Base-by-base conservation (phyloP, 495 filamentous ascomycete genomes). In the Haplographium delicatum region DNA sequence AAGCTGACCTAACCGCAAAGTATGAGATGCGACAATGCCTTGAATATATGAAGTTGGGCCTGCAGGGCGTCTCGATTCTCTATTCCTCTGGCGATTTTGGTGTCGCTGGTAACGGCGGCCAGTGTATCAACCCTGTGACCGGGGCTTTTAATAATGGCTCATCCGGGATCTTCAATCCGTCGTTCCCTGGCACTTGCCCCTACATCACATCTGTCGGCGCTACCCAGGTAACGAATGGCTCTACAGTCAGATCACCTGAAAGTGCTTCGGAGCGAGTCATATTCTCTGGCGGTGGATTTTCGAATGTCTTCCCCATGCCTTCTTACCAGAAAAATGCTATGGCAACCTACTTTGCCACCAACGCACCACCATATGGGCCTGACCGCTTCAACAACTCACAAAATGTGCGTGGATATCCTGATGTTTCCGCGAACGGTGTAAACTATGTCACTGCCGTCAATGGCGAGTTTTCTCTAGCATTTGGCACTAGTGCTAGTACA, bases 241-340 rank as follows among this genome's bases (percentile, higher is more conserved):
- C 44, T 3, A 59, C 59, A 20, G 58, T 62, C 25, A 44, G 50
- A 24, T 51, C 66, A 33, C 62, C 62, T 23, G 67, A 71, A 57
- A 57, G 23, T 28, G 52, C 61, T 2, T 50, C 53, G 6, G 24
- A 53, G 42, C 56, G 35, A 7, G 56, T 63, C 26, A 62, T 65
- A 45, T 75, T 72, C 51, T 80, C 75, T 6, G 82, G 82, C 19
- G 82, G 84, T 28, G 83, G 83, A 10, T 87, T 88, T 65, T 81
- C 75, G 54, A 86, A 88, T 58, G 69, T 85, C 61, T 89, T 82
- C 65, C 59, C 67, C 18, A 62, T 72, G 8, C 82, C 84, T 0
- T 43, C 51, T 5, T 89, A 80, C 58, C 84, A 89, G 60, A 35
- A 69, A 9, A 38, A 59, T 1, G 75, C 73, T 0, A 73, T 88